These are phyloP conservation scores for Solanum chacoense DNA, from an alignment of 305 asterid genomes.

Conservation along the genomic window DNA sequence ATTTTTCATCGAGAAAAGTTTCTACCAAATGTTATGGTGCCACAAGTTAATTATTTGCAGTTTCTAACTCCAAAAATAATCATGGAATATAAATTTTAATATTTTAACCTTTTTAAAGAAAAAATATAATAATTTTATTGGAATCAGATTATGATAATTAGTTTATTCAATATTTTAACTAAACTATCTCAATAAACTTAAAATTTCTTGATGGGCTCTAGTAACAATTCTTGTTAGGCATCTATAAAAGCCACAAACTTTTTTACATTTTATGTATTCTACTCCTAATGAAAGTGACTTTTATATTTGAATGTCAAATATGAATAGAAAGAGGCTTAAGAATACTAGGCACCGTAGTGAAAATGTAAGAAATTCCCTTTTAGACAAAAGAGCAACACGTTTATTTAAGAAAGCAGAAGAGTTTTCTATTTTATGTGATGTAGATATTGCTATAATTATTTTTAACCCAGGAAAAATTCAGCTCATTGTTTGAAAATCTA, in stretches of 20 bases:
- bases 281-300: not conserved
- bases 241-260: not conserved
- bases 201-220: not conserved
- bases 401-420: not conserved
- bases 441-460: not conserved
- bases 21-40: not conserved
- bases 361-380: not conserved
- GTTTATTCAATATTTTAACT: too few relatives aligned
- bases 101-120: not conserved
- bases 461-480: not conserved
- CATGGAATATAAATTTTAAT: not conserved
- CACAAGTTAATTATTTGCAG: not conserved
- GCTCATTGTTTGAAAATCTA: not conserved
- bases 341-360: not conserved
- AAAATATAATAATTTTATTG: too few relatives aligned
- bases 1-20: not conserved
- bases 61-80: not conserved
- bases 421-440: not conserved
- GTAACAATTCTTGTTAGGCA: not conserved
- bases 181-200: not conserved
- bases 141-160: not conserved
- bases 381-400: not conserved
- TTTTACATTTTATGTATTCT: not conserved
- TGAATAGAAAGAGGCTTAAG: not conserved
- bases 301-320: not conserved